Percentiles rank a stretch among this genome's conserved stretches.
Evolutionary conservation across 1,284 basidiomycete genomes (phyloP).

Genomic region (Rhodotorula sp.): DNA sequence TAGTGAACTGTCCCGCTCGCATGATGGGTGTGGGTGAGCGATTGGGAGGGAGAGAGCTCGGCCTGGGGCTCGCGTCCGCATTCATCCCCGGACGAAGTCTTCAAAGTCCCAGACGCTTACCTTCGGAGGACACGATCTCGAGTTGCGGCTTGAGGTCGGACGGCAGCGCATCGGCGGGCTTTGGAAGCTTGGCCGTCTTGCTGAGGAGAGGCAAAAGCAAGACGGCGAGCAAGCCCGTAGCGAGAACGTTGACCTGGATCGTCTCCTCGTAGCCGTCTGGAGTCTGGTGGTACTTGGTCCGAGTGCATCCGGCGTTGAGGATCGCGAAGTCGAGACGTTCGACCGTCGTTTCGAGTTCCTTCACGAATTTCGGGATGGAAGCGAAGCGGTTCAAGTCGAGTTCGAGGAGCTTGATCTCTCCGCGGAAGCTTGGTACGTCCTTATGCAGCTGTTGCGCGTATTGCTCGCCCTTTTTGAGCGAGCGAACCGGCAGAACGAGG

Average conservation of each 20-base stretch:
- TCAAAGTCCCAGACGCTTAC: constrained; percentile 2
- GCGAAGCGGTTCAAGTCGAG: constrained; percentile 40
- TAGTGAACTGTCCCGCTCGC: constrained; percentile 20
- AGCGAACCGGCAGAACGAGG: constrained; percentile 37
- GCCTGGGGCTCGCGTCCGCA: too few relatives aligned
- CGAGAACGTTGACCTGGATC: constrained; percentile 38
- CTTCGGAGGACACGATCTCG: constrained; percentile 28
- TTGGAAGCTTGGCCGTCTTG: constrained; percentile 21
- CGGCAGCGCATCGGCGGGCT: constrained; percentile 7
- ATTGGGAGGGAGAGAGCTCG: too few relatives aligned
- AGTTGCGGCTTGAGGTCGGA: constrained; percentile 32
- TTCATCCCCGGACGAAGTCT: neutral
- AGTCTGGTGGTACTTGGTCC: constrained; percentile 3
- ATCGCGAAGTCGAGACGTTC: constrained; percentile 32
- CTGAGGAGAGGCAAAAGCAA: constrained; percentile 26
- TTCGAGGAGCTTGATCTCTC: constrained; percentile 33
- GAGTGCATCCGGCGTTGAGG: constrained; percentile 27
- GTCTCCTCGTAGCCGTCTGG: constrained; percentile 23
- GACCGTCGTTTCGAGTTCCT: constrained; percentile 10
- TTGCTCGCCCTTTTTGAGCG: constrained; percentile 10
- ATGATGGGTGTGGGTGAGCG: neutral
- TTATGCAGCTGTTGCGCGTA: constrained; percentile 12
- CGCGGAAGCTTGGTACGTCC: neutral
- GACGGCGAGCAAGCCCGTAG: constrained; percentile 36
- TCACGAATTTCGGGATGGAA: constrained; percentile 37